Conservation (phyloP, 2,329 filamentous ascomycete species). For the Fusarium pilosicola region DNA sequence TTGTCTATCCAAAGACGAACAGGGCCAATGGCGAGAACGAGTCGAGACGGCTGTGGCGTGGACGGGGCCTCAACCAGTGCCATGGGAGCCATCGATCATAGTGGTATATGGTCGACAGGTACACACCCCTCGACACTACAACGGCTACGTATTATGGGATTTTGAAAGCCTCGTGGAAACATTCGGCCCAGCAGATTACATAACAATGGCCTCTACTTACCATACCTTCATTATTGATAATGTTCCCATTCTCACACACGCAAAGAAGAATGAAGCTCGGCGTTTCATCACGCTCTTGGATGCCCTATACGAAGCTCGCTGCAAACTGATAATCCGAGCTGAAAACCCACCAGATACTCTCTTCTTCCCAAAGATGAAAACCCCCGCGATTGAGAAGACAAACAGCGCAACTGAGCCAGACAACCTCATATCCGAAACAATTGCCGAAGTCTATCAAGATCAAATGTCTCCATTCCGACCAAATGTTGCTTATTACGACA, state of each 20-base stretch:
- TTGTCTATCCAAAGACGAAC: conserved; percentile 42
- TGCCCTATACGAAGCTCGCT: conserved; percentile 83
- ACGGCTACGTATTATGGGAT: conserved; percentile 70
- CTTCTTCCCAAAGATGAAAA: conserved; percentile 75
- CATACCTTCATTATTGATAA: conserved; percentile 80
- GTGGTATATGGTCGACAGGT: conserved; percentile 73
- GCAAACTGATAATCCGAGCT: conserved; percentile 77
- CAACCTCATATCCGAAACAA: conserved; percentile 57
- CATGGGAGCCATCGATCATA: conserved; percentile 57
- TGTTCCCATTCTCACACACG: conserved; percentile 72
- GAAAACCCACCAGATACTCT: conserved; percentile 75
- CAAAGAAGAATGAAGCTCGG: conserved; percentile 82
- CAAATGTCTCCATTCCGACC: conserved; percentile 80
- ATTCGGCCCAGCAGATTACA: conserved; percentile 84
- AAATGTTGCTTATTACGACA: conserved; percentile 75
- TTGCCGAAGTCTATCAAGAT: conserved; percentile 80
- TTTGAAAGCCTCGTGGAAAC: conserved; percentile 74
- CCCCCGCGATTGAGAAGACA: conserved; percentile 3
- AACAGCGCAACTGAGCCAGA: conserved; percentile 36
- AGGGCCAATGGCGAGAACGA: conserved; percentile 44
- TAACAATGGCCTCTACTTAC: conserved; percentile 81
- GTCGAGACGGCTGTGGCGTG: conserved; percentile 42
- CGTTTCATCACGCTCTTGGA: conserved; percentile 84
- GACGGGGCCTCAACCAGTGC: conserved; percentile 27
- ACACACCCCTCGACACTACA: conserved; percentile 64